A percentile compares a stretch with the other conserved stretches of the same genome.
phyloP scores from a whole-genome alignment of 345 rosid genomes.

The Salix caprea region DNA sequence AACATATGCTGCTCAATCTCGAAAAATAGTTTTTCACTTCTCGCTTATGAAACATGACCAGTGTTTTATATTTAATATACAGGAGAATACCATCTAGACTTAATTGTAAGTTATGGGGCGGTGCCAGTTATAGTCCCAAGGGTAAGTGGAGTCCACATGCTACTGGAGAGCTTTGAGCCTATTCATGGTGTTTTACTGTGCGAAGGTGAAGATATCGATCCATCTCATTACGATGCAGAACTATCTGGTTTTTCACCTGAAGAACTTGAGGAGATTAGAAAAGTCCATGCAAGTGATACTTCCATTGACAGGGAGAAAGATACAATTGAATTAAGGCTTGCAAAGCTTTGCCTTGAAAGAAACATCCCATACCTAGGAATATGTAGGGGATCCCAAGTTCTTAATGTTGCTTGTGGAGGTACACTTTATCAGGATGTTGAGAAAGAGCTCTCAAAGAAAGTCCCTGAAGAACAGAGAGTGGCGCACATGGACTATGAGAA shows the following conservation, averaged over 20 bases:
- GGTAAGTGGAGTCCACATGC: slow-evolving; percentile 69
- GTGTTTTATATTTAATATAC: slow-evolving; percentile 3
- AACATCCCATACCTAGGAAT: slow-evolving; percentile 63
- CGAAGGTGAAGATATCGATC: slow-evolving; percentile 75
- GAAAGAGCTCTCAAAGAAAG: slow-evolving; percentile 32
- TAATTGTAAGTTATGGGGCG: slow-evolving; percentile 70
- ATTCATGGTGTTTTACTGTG: slow-evolving; percentile 90
- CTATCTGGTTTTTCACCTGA: slow-evolving; percentile 37
- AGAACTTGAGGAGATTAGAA: slow-evolving; percentile 50
- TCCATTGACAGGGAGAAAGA: slow-evolving; percentile 56
- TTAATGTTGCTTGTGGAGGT: slow-evolving; percentile 67
- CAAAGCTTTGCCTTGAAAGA: slow-evolving; percentile 55
- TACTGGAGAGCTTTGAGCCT: slow-evolving; percentile 82
- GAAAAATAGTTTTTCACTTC: too few species aligned
- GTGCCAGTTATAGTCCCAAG: slow-evolving; percentile 87
- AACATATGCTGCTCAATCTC: too few species aligned
- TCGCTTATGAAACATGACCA: too few species aligned
- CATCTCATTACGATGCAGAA: slow-evolving; percentile 50
- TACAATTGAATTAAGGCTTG: slow-evolving; percentile 49
- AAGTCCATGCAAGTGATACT: slow-evolving; percentile 45
- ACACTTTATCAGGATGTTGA: slow-evolving; percentile 59
- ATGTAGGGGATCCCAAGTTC: slow-evolving; percentile 70
- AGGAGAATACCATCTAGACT: slow-evolving; percentile 94
- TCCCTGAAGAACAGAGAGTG: slow-evolving; percentile 19
- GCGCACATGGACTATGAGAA: slow-evolving; percentile 48